A percentile compares a stretch with the other conserved stretches of the same genome.
These are phyloP conservation scores for Skeletonema costatum DNA, from an alignment of 108 stramenopile genomes.

Conservation along the genomic window DNA sequence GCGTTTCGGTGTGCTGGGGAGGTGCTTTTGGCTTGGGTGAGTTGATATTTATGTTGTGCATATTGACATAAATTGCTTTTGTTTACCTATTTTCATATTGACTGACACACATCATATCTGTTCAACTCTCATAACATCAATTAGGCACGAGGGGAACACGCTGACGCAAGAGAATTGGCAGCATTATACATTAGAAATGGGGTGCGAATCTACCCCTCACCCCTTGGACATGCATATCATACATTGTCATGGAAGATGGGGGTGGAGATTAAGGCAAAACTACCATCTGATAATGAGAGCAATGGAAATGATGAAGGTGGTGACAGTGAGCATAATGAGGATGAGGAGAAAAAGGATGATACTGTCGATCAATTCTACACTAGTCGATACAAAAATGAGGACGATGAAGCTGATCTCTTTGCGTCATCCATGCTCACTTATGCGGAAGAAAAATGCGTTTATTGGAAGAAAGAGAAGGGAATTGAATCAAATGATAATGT, in stretches of 20 bases:
- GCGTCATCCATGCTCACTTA: constrained; percentile 48
- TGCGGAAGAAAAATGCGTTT: constrained; percentile 71
- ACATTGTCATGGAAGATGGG: constrained; percentile 79
- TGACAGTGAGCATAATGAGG: neutral
- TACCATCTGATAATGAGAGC: constrained; percentile 4
- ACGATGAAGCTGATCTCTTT: neutral
- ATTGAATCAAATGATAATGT: neutral
- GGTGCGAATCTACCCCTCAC: constrained; percentile 80
- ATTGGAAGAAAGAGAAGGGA: constrained; percentile 35
- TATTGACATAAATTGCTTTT: neutral
- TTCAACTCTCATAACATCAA: neutral
- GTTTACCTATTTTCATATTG: neutral
- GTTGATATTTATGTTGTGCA: constrained; percentile 8
- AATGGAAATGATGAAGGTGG: neutral
- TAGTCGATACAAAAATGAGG: constrained; percentile 5
- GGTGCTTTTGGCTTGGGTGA: constrained; percentile 75
- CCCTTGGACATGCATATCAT: constrained; percentile 72
- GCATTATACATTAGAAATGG: constrained; percentile 69
- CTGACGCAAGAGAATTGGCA: constrained; percentile 79
- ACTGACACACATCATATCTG: neutral
- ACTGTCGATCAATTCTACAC: constrained; percentile 24
- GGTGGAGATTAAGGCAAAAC: constrained; percentile 51
- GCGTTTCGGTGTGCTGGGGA: constrained; percentile 78
- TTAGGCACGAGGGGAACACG: constrained; percentile 66
- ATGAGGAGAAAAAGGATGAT: neutral